These are phyloP conservation scores for Cystofilobasidium bisporidii DNA, from an alignment of 768 basidiomycete species.

Conservation along the genomic window DNA sequence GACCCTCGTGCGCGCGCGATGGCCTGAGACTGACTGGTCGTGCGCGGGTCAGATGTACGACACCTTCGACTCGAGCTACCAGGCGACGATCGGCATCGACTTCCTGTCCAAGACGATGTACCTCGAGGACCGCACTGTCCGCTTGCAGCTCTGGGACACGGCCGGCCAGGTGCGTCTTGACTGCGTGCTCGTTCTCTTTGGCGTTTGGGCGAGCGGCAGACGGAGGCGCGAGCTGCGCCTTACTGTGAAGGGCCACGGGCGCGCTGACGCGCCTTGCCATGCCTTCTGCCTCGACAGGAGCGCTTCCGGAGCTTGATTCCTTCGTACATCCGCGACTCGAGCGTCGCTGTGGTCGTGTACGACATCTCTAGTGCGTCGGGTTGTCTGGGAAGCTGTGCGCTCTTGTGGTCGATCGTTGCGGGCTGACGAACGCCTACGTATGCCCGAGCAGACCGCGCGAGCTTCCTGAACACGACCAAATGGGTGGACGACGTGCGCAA, in stretches of 20 bases:
- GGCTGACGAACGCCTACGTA: neutral
- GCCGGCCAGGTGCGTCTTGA: slow-evolving; percentile 65
- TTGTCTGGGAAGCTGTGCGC: no score
- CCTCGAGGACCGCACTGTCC: slow-evolving; percentile 92
- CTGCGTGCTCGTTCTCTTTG: neutral
- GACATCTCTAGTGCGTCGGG: slow-evolving; percentile 86
- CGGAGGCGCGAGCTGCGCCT: neutral
- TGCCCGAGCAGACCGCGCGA: slow-evolving; percentile 63
- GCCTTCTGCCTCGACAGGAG: slow-evolving; percentile 50
- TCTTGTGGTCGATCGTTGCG: no score
- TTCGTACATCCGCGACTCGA: slow-evolving; percentile 96
- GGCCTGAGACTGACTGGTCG: neutral
- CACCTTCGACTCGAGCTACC: slow-evolving; percentile 98
- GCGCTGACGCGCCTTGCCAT: no score
- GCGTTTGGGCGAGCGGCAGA: neutral
- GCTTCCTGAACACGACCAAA: slow-evolving; percentile 95
- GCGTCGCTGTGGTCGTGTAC: slow-evolving; percentile 96
- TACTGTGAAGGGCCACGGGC: no score
- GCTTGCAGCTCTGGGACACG: slow-evolving; percentile 97
- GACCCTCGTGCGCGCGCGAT: no score
- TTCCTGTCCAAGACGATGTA: slow-evolving; percentile 99
- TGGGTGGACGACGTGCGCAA: slow-evolving; percentile 99
- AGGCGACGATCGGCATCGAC: slow-evolving; percentile 58
- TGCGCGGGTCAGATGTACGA: slow-evolving; percentile 70
- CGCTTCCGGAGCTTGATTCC: slow-evolving; percentile 95